Evolutionary conservation across 1,284 basidiomycete species (phyloP).

Genomic region (Sporisorium exsertum): DNA sequence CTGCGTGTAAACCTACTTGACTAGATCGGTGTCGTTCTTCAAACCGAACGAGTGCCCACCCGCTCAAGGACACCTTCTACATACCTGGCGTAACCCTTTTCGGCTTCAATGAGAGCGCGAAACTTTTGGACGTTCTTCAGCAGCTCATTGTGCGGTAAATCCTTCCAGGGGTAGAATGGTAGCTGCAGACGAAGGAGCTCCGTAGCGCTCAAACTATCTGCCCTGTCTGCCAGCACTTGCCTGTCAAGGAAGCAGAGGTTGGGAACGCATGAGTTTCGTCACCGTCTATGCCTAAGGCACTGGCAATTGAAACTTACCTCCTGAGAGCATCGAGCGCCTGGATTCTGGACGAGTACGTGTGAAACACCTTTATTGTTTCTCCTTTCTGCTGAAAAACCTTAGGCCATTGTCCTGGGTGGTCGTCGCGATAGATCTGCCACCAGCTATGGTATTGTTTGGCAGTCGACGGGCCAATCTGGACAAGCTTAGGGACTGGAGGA

Average conservation of each 20-base stretch:
- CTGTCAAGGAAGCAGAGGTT: neutral
- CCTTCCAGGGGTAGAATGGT: neutral
- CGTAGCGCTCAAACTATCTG: neutral
- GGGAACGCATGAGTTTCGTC: neutral
- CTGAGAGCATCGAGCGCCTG: neutral
- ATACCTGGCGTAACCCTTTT: slow-evolving; percentile 1
- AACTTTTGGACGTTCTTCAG: neutral
- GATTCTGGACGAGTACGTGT: neutral
- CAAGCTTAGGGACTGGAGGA: too few species aligned
- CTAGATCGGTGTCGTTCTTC: neutral
- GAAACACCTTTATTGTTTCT: neutral
- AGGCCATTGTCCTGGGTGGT: neutral
- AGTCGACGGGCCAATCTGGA: neutral
- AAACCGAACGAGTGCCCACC: neutral
- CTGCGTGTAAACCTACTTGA: neutral
- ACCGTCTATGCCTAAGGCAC: too few species aligned
- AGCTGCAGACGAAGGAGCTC: neutral
- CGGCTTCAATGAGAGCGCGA: slow-evolving; percentile 1
- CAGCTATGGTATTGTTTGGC: neutral
- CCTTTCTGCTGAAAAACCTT: neutral
- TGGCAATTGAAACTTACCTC: neutral
- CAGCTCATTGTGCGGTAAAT: neutral
- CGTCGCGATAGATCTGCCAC: neutral
- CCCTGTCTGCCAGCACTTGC: neutral
- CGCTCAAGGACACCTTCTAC: slow-evolving; percentile 14